These are phyloP conservation scores for Hemisphaericaspora xylanilytica DNA, from an alignment of 1,139 yeast genomes.

Conservation along the genomic window DNA sequence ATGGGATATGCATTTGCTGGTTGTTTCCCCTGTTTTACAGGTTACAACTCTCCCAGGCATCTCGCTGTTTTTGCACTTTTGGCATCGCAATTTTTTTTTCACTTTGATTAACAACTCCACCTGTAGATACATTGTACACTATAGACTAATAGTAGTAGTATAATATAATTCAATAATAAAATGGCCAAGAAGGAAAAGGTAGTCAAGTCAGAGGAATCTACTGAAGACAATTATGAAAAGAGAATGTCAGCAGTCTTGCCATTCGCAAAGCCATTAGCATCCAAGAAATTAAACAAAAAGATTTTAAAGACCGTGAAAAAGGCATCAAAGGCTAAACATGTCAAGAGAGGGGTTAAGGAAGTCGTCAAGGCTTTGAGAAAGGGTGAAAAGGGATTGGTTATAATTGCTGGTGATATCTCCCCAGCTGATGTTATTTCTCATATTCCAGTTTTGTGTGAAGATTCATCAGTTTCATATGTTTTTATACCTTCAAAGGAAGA, in stretches of 20 bases:
- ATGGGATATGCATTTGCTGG: no score
- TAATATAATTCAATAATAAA: constrained; percentile 3
- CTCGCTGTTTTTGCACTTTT: no score
- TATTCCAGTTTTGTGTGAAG: constrained; percentile 96
- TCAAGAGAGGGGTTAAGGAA: constrained; percentile 98
- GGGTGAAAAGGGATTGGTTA: constrained; percentile 95
- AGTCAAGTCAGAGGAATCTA: constrained; percentile 38
- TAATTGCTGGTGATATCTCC: constrained; percentile 96
- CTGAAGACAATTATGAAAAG: constrained; percentile 85
- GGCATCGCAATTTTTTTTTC: not conserved
- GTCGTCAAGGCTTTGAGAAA: constrained; percentile 96
- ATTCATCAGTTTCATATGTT: constrained; percentile 81
- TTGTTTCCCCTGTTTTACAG: no score
- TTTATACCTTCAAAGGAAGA: constrained; percentile 98
- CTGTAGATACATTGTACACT: no score
- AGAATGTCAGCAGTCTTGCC: constrained; percentile 88
- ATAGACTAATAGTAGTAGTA: not conserved
- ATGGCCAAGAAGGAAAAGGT: constrained; percentile 40
- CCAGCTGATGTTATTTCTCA: constrained; percentile 98
- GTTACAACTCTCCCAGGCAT: no score
- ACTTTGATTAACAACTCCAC: no score
- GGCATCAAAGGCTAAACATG: constrained; percentile 97
- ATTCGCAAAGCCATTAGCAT: constrained; percentile 93
- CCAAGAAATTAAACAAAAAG: constrained; percentile 94
- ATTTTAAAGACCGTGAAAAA: constrained; percentile 93